Base-by-base conservation (phyloP, 2,329 filamentous ascomycete species). In the Phaeosphaeria sp. region DNA sequence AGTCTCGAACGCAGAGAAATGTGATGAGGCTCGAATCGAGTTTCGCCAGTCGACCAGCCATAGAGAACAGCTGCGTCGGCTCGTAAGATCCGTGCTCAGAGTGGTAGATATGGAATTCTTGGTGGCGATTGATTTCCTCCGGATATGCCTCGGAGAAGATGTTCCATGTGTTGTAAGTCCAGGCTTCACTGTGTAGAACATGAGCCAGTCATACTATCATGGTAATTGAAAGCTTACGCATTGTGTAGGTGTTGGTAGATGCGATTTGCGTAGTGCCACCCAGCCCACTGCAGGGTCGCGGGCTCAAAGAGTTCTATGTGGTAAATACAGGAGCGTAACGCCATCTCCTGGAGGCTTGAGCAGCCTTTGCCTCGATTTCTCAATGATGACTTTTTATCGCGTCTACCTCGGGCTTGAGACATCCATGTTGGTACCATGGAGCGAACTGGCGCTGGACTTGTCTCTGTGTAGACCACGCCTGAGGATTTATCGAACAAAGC, bases 401-500 rank as follows among this genome's bases (percentile, higher is more conserved):
- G 57, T 50, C 24, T 60, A 20, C 67, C 65, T n/a, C 56, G 49
- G 20, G 55, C 57, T 36, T 57, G 52, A 24, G 49, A 61, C 24
- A 56, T 44, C 68, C 68, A 71, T 36, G 33, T 55, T 13, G 60
- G 53, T 22, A 65, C 46, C 66, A 68, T 71, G 18, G 68, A 67
- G 15, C 42, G 48, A 17, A 64, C 62, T 13, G 45, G 44, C 8
- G 47, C 27, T 33, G 56, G 56, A 3, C 50, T 60, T 2, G 40
- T 59, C 47, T 71, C 64, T 11, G 50, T 59, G 46, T 62, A 71
- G 39, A 69, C 62, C 15, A 65, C 64, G 8, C 68, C 66, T 3
- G 51, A 47, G 17, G 18, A 21, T 39, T 47, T 53, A 7, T 53
- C 51, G 43, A 53, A 53, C 25, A n/a, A 18, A 6, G 15, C 9